Percentiles rank a stretch among this genome's conserved stretches.
Evolutionary conservation across 257 asterid species (phyloP).

Genomic region (Leonotis leonurus): DNA sequence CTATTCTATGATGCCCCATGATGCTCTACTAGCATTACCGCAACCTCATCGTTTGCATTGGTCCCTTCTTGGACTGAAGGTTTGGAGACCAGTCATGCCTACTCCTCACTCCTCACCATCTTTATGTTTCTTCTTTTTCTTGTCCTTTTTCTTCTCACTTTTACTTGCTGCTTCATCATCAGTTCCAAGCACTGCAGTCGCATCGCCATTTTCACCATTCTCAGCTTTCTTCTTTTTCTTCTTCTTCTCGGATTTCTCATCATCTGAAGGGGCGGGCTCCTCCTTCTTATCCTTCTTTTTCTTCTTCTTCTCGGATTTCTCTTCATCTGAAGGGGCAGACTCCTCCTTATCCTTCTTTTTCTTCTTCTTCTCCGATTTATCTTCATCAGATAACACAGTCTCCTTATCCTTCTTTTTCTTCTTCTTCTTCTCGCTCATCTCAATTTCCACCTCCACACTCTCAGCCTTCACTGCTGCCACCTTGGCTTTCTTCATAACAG

Average conservation of each 20-base stretch:
- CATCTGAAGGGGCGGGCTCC: too few relatives aligned
- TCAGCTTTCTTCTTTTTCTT: slow-evolving; percentile 38
- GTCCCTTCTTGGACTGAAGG: too few relatives aligned
- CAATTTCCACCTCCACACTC: slow-evolving; percentile 21
- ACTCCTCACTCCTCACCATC: slow-evolving; percentile 55
- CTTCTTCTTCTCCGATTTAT: slow-evolving; percentile 17
- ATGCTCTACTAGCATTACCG: slow-evolving; percentile 3
- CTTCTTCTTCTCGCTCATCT: slow-evolving; percentile 32
- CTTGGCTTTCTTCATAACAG: slow-evolving; percentile 51
- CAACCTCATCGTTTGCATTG: too few relatives aligned
- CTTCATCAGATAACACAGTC: slow-evolving; percentile 25
- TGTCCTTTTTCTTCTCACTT: slow-evolving; percentile 60
- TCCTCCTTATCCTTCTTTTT: slow-evolving; percentile 37
- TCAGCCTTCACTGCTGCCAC: slow-evolving; percentile 36
- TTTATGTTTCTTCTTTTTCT: slow-evolving; percentile 64
- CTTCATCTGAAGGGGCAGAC: slow-evolving; percentile 35
- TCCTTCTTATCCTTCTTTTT: too few relatives aligned
- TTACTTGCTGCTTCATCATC: slow-evolving; percentile 33
- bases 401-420: slow-evolving; percentile 47
- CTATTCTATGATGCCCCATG: slow-evolving; percentile 19
- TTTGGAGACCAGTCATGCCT: slow-evolving; percentile 10
- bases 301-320: slow-evolving; percentile 66
- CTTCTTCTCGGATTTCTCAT: too few relatives aligned
- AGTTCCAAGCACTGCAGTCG: too few relatives aligned
- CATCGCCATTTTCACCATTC: slow-evolving; percentile 40